Evolutionary conservation across 805 yeast species (phyloP).

Genomic region (Clavispora vitiphila): DNA sequence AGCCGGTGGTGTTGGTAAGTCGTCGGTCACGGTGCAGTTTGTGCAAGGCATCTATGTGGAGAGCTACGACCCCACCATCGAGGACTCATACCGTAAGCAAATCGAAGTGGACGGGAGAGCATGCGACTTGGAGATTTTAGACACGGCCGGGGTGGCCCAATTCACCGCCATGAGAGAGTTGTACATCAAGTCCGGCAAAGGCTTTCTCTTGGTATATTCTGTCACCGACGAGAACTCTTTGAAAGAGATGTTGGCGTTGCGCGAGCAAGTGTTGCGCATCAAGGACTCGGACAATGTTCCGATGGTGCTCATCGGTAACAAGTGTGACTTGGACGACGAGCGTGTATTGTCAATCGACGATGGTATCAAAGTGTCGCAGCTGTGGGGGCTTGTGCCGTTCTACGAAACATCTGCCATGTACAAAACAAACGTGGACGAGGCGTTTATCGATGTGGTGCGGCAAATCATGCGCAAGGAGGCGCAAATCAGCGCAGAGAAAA

Average conservation of each 20-base stretch:
- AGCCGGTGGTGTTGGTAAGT: slow-evolving; percentile 97
- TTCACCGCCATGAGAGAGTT: slow-evolving; percentile 93
- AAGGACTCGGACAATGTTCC: slow-evolving; percentile 77
- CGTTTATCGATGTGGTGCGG: slow-evolving; percentile 81
- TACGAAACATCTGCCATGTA: slow-evolving; percentile 93
- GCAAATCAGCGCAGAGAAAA: slow-evolving; percentile 39
- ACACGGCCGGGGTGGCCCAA: slow-evolving; percentile 72
- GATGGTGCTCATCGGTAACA: slow-evolving; percentile 87
- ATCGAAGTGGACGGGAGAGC: slow-evolving; percentile 84
- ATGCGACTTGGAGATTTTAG: slow-evolving; percentile 70
- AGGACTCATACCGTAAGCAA: slow-evolving; percentile 88
- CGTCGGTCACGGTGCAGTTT: slow-evolving; percentile 87
- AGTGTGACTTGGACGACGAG: slow-evolving; percentile 75
- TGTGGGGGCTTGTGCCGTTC: slow-evolving; percentile 88
- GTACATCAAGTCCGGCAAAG: slow-evolving; percentile 83
- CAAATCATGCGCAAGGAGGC: slow-evolving; percentile 80
- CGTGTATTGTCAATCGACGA: slow-evolving; percentile 74
- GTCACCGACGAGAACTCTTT: slow-evolving; percentile 62
- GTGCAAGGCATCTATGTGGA: slow-evolving; percentile 89
- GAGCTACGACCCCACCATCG: slow-evolving; percentile 94
- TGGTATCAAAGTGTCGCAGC: slow-evolving; percentile 76
- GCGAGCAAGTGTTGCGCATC: slow-evolving; percentile 80
- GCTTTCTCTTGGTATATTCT: slow-evolving; percentile 53
- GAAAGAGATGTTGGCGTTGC: slow-evolving; percentile 68
- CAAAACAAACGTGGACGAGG: slow-evolving; percentile 85